Evolutionary conservation across 768 basidiomycete genomes (phyloP).

Genomic region (Collybiopsis confluens): DNA sequence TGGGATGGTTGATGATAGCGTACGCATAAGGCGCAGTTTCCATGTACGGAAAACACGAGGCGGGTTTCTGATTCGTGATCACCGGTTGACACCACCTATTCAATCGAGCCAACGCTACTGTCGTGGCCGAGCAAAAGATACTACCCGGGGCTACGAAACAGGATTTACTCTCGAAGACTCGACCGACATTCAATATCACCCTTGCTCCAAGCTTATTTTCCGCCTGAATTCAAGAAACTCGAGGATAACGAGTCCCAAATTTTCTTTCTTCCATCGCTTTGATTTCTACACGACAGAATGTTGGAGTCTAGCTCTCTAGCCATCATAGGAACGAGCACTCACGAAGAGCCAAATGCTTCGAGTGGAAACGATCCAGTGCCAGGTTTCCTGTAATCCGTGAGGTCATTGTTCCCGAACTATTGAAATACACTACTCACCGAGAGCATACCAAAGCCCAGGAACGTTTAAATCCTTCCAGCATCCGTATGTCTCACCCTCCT

Average conservation of each 20-base stretch:
- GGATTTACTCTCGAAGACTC: too few species aligned
- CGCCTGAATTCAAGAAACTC: background rate
- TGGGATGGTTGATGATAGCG: background rate
- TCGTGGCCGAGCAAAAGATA: too few species aligned
- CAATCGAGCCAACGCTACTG: too few species aligned
- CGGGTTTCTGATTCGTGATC: background rate
- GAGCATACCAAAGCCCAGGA: slow-evolving; percentile 49
- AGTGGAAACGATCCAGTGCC: slow-evolving; percentile 60
- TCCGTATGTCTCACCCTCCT: slow-evolving; percentile 59
- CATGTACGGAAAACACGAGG: slow-evolving; percentile 6
- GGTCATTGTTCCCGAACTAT: slow-evolving; percentile 30
- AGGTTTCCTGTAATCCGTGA: slow-evolving; percentile 50
- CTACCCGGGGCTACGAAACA: too few species aligned
- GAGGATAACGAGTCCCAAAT: slow-evolving; percentile 27
- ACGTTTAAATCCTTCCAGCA: slow-evolving; percentile 47
- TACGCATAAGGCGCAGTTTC: background rate
- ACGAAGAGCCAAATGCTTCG: slow-evolving; percentile 67
- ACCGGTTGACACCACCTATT: too few species aligned
- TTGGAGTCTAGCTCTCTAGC: background rate
- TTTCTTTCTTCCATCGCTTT: slow-evolving; percentile 59
- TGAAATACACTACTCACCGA: background rate
- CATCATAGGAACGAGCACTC: slow-evolving; percentile 22
- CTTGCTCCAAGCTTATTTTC: too few species aligned
- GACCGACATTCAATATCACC: too few species aligned
- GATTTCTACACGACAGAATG: slow-evolving; percentile 48